Conservation (phyloP, 768 basidiomycete genomes). For the Thelephora aurantiotincta region DNA sequence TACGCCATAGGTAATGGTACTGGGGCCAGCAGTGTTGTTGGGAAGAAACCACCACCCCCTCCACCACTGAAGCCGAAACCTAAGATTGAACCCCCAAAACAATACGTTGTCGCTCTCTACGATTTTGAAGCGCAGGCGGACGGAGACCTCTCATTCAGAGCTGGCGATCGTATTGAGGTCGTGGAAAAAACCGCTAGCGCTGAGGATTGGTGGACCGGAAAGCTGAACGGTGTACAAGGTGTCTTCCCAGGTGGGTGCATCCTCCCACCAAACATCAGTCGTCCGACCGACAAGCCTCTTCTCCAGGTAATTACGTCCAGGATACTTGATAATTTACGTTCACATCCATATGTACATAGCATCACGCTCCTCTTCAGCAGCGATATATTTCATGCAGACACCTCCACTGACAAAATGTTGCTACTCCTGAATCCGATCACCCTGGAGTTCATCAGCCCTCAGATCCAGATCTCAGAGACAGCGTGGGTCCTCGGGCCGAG, state of each 20-base stretch:
- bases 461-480: too few relatives aligned
- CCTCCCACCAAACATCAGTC: constrained; percentile 1
- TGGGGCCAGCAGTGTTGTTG: constrained; percentile 23
- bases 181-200: constrained; percentile 67
- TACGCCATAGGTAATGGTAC: constrained; percentile 16
- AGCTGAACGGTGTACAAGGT: constrained; percentile 67
- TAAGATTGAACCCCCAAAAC: constrained; percentile 38
- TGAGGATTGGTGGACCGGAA: constrained; percentile 98
- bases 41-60: constrained; percentile 77
- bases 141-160: constrained; percentile 81
- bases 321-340: background rate
- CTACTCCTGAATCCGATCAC: too few relatives aligned
- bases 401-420: too few relatives aligned
- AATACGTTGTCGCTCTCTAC: constrained; percentile 86
- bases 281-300: constrained; percentile 2
- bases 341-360: too few relatives aligned
- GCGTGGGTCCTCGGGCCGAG: too few relatives aligned
- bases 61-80: constrained; percentile 87
- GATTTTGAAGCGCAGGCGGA: constrained; percentile 93
- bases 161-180: constrained; percentile 85
- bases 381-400: too few relatives aligned
- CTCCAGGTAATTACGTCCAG: constrained; percentile 10
- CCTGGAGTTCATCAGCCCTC: too few relatives aligned
- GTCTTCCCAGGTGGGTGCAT: constrained; percentile 69
- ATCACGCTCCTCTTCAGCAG: too few relatives aligned